Base-by-base conservation (phyloP, 129 eudicot species). In the Flaveria linearis region DNA sequence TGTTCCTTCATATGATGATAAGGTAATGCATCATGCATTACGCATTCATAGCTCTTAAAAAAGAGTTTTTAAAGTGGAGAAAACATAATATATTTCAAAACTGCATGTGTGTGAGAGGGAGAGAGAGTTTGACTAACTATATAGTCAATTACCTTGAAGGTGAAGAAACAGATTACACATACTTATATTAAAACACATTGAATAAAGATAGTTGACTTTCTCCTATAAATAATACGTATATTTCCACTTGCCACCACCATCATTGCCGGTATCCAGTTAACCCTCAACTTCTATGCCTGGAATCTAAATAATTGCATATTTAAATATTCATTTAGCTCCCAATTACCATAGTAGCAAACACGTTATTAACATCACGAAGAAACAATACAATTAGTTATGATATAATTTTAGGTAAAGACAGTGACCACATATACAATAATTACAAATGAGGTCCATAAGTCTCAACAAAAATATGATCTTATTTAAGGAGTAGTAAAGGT, bases 151-250 rank as follows among this genome's bases (percentile, higher is more conserved):
- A 20, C 33, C 49, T 33, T 49, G 80, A 52, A 17, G 65, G 33
- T 64, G 65, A 50, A 64, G 72, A 50, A 50, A 33, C 18, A 78
- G 62, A 49, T 22, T 9, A 25, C 45, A 25, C 7, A 39, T 28
- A 17, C 17, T 26, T 10, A 13, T 46, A 47, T 6, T 3, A 14
- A 25, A 18, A 17, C 13, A 49, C 14, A 64, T 9, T 42, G 3
- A 75, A 46, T 30, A 13, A 57, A 57, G 11, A 45, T 28, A 69
- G 71, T 77, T 77, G 81, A 68, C 69, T 77, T 69, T 53, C 14
- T 55, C 22, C 26, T 16, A 7, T 3, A 15, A 6, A 3, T 62
- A 33, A 23, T 30, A 20, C 8, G 14, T 9, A 2, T 17, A 33
- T 33, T 10, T 76, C 28, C 9, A 65, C 7, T 49, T 51, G 43